Evolutionary conservation across 2,329 filamentous ascomycete genomes (phyloP), one percentile per base, ranked within the genome.

Genomic region (Ambrosiella cleistominuta): DNA sequence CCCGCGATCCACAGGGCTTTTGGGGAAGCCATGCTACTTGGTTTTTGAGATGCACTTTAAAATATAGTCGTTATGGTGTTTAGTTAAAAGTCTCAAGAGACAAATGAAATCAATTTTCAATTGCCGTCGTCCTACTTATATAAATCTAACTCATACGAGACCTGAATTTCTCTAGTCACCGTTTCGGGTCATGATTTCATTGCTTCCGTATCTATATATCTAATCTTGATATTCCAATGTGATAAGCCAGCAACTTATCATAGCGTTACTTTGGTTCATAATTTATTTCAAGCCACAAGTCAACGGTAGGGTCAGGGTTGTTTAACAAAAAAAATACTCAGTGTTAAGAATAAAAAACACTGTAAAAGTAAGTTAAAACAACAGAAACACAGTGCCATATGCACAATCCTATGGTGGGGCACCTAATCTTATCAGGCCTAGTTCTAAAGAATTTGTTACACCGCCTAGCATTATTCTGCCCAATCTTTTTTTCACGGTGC

Each of bases 1-100:
- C 66, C 66, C 8, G 57, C 63, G 38, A 66, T 61, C 66, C 66
- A 68, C 12, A 67, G 61, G 3, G 47, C 42, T 39, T 38, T 59
- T 35, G 52, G 27, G 9, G 51, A 36, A 11, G 52, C 42, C 35
- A 47, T 47, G 39, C 13, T 58, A 27, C 19, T 47, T 7, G 2
- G 2, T 51, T 15, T 51, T 35, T 15, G 27, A 47, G 11, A 47
- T n/a, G 1, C 19, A 47, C 7, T 13, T 47, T 13, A 15, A 15
- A 47, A n/a, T 15, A 47, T 17, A 27, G 4, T 27, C 27, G 27
- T 15, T 51, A 2, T 15, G 6, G 19, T 13, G 19, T n/a, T 13
- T 1, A 47, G 9, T 13, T 47, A 17, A 15, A 15, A 47, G 7
- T 15, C n/a, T 4, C n/a, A 13, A 47, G 5, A 13, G n/a, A 47